Conservation (phyloP, 495 filamentous ascomycete species). For the Penicillium odoratum region DNA sequence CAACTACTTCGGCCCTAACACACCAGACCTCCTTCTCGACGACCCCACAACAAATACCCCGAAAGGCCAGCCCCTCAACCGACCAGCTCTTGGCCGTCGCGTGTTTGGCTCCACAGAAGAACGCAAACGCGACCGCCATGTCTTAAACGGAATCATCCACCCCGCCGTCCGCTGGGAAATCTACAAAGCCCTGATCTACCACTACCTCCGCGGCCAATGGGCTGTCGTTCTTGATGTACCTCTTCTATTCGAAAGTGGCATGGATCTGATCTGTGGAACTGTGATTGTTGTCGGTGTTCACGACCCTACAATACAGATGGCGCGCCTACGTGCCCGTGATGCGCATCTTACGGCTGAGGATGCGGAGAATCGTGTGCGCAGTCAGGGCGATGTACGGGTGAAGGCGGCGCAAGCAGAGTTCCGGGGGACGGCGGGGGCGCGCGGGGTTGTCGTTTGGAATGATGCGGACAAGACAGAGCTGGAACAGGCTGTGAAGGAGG, state of each 20-base stretch:
- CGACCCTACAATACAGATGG: slow-evolving; percentile 76
- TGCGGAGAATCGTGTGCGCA: slow-evolving; percentile 75
- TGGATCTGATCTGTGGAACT: slow-evolving; percentile 78
- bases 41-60: slow-evolving; percentile 29
- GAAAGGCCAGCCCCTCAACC: slow-evolving; percentile 73
- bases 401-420: slow-evolving; percentile 74
- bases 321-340: slow-evolving; percentile 70
- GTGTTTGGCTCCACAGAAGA: slow-evolving; percentile 77
- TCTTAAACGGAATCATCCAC: slow-evolving; percentile 89
- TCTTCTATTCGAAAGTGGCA: slow-evolving; percentile 79
- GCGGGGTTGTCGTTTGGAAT: slow-evolving; percentile 84
- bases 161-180: slow-evolving; percentile 79
- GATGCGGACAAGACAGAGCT: slow-evolving; percentile 71
- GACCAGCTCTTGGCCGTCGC: slow-evolving; percentile 77
- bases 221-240: slow-evolving; percentile 93
- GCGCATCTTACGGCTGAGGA: slow-evolving; percentile 70
- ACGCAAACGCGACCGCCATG: slow-evolving; percentile 61
- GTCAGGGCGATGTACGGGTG: slow-evolving; percentile 78
- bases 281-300: slow-evolving; percentile 82
- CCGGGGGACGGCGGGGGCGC: slow-evolving; percentile 52
- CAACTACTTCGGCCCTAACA: slow-evolving; percentile 71
- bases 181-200: slow-evolving; percentile 60
- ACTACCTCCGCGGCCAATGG: slow-evolving; percentile 73
- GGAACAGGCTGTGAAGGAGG: slow-evolving; percentile 58
- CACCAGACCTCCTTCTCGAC: slow-evolving; percentile 75